Evolutionary conservation across 2,329 filamentous ascomycete species (phyloP).

Genomic region (Cladosporium halotolerans): DNA sequence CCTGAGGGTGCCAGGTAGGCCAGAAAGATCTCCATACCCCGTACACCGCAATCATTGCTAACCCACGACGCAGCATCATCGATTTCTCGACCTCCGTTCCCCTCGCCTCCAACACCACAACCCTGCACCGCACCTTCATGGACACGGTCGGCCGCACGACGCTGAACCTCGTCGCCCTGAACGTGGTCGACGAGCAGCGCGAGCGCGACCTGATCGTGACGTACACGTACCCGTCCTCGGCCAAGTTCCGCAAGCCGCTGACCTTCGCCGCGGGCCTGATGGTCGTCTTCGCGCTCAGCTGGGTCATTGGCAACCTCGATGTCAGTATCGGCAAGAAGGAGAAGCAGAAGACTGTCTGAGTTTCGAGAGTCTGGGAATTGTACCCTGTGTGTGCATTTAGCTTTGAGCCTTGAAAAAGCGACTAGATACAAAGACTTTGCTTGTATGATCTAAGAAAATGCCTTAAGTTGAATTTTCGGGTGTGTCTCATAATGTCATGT

Average conservation of each 20-base stretch:
- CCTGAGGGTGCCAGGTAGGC: conserved; percentile 84
- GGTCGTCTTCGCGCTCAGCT: conserved; percentile 67
- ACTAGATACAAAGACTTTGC: too few relatives aligned
- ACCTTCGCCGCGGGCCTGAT: conserved; percentile 70
- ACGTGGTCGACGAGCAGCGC: conserved; percentile 84
- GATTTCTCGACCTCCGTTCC: conserved; percentile 71
- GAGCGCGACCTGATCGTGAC: conserved; percentile 78
- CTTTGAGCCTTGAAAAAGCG: too few relatives aligned
- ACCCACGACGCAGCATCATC: conserved; percentile 57
- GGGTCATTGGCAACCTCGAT: conserved; percentile 71
- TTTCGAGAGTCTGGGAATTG: too few relatives aligned
- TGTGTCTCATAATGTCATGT: too few relatives aligned
- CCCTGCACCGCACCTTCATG: conserved; percentile 80
- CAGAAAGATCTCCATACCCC: neutral
- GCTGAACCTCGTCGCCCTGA: conserved; percentile 71
- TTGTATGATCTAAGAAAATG: too few relatives aligned
- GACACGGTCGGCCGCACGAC: conserved; percentile 86
- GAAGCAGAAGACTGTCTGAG: conserved; percentile 11
- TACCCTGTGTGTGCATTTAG: too few relatives aligned
- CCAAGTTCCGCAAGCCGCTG: conserved; percentile 77
- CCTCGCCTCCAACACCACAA: conserved; percentile 54
- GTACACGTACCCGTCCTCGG: conserved; percentile 74
- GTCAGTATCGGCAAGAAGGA: conserved; percentile 60
- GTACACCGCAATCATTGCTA: neutral
- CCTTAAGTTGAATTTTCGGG: too few relatives aligned